Conservation (phyloP, 345 rosid species). For the Carallia brachiata region DNA sequence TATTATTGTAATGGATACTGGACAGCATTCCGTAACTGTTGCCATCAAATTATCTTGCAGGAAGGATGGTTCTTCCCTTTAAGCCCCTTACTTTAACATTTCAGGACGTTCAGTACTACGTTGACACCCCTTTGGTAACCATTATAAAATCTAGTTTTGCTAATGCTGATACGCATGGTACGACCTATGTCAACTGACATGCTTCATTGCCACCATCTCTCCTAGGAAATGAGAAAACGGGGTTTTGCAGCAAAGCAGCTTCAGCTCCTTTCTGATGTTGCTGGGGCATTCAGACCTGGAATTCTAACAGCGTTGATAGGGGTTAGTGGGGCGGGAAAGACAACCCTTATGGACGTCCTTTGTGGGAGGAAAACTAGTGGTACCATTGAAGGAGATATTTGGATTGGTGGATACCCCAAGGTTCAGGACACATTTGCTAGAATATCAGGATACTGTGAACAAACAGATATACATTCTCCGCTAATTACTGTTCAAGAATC, state of each 20-base stretch:
- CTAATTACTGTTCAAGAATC: constrained; percentile 72
- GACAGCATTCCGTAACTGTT: neutral
- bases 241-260: constrained; percentile 47
- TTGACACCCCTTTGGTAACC: constrained; percentile 64
- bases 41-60: constrained; percentile 29
- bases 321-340: constrained; percentile 86
- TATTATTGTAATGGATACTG: neutral
- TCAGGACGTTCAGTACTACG: constrained; percentile 53
- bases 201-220: neutral
- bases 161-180: neutral
- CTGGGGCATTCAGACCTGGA: constrained; percentile 72
- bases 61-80: constrained; percentile 65
- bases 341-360: constrained; percentile 82
- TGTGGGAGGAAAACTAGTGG: constrained; percentile 85
- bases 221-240: constrained; percentile 55
- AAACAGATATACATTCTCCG: constrained; percentile 75
- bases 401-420: constrained; percentile 61
- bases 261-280: constrained; percentile 59
- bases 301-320: constrained; percentile 85
- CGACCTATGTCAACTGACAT: neutral
- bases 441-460: constrained; percentile 84
- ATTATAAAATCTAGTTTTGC: neutral
- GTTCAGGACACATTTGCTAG: constrained; percentile 79
- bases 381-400: constrained; percentile 65
- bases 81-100: constrained; percentile 54